Evolutionary conservation across 31 red algal species (phyloP), one percentile per base, ranked within the genome.

Genomic region (Odonthalia washingtoniensis): DNA sequence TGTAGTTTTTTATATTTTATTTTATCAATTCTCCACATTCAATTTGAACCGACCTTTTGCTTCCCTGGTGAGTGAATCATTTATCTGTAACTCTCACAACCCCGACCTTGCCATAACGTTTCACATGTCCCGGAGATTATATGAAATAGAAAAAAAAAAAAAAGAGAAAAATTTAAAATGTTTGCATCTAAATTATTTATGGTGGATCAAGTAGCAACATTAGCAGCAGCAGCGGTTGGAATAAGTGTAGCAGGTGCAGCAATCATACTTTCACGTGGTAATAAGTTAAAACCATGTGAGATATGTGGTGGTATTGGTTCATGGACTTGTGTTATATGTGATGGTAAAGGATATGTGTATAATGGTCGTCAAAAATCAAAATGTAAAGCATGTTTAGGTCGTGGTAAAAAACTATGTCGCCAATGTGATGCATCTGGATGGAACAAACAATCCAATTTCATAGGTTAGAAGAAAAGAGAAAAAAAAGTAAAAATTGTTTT

Each of bases 261-360:
- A 0, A 64, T 92, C 40, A 18, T 86, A 5, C 30, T 77, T 4
- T 81, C 70, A 68, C 38, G 44, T 5, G 27, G 33, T 1, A 53
- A 39, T 5, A 78, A 74, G 33, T 80, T 80, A 2, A 49, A 77
- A 30, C 90, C 90, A 35, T 92, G 90, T 68, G 68, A 85, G 64
- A 77, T 81, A 61, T 92, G 90, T 62, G 90, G 90, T 31, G 90
- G 90, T 0, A 81, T 75, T 30, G 90, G 90, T 9, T 63, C 75
- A 18, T 92, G 90, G 90, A 87, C 81, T 33, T 92, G 90, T 68
- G 90, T 92, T 40, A 92, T 92, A 63, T 92, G 90, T 49, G 90
- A 92, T 75, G 83, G 90, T 32, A 74, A 74, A 27, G 90, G 90
- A 1, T 65, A 70, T 36, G 36, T 87, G 28, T 86, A 86, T 75